Conservation (phyloP, 1,284 basidiomycete genomes). For the Crucibulum cyathiforme region DNA sequence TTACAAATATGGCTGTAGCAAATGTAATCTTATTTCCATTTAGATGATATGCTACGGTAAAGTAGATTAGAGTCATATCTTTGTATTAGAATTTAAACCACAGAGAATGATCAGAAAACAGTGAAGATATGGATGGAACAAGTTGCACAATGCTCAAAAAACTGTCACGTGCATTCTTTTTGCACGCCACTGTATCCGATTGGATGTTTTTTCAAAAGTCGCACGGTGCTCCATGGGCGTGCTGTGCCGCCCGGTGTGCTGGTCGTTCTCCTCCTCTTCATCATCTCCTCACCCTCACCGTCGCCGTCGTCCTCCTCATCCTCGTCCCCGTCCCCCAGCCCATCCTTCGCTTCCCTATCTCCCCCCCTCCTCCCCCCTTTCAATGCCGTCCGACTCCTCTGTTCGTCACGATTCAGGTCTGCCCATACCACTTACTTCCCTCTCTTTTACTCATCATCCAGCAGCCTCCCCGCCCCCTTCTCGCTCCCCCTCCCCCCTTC, state of each 20-base stretch:
- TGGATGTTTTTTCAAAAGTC: constrained; percentile 4
- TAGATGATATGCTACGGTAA: too few relatives aligned
- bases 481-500: constrained; percentile 65
- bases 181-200: background rate
- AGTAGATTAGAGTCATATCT: too few relatives aligned
- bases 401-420: constrained; percentile 59
- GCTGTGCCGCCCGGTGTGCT: background rate
- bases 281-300: constrained; percentile 9
- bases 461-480: constrained; percentile 63
- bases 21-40: too few relatives aligned
- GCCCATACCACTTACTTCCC: constrained; percentile 21
- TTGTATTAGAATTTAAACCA: too few relatives aligned
- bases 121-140: too few relatives aligned
- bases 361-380: constrained; percentile 34
- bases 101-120: too few relatives aligned
- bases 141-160: too few relatives aligned
- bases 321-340: constrained; percentile 40
- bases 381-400: constrained; percentile 70
- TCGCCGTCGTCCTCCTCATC: constrained; percentile 30
- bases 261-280: constrained; percentile 2
- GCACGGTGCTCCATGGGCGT: constrained; percentile 16
- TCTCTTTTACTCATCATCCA: constrained; percentile 17
- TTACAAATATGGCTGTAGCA: too few relatives aligned
- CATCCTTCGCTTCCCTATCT: constrained; percentile 31
- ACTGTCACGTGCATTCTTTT: too few relatives aligned